Evolutionary conservation across 805 yeast genomes (phyloP), one percentile per base, ranked within the genome.

Genomic region (Suhomyces canberraensis): DNA sequence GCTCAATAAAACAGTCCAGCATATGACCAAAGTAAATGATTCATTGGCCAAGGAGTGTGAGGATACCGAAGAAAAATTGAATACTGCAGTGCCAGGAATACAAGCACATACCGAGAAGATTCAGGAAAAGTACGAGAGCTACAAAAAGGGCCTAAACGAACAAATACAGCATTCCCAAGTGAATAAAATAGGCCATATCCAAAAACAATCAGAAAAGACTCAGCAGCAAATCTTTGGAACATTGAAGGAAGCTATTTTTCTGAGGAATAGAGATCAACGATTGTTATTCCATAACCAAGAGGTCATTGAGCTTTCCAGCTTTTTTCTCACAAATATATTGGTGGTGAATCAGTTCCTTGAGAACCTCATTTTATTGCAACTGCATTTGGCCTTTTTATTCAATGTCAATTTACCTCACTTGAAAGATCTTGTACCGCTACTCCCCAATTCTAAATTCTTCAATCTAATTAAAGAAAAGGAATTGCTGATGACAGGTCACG

Each of bases 401-500:
- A 38, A 38, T 7, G 18, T 40, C 4, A 33, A 39, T 25, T 39
- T 56, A 6, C 58, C 59, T 11, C 48, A 50, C 29, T 36, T 55
- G n/a, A 33, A 32, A 1, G 41, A 48, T 13, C 35, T 56, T 1
- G 14, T 44, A 16, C 44, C 42, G 20, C 44, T 56, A 1, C 42
- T 63, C 4, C 66, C 61, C 6, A 38, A 37, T 34, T 4, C 45
- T 22, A 16, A 41, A 47, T 45, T 61, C 50, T 45, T 41, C 40
- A 57, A 63, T 27, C 45, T 64, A 16, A 58, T 68, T 4, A 61
- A 60, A 33, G 51, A 51, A 27, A 65, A 64, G 37, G 67, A 64
- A 42, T 41, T 48, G 33, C 42, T 53, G 31, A 49, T 66, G 45
- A 29, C 52, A 6, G 53, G 54, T 4, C 33, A 29, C 3, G 36